Percentiles rank a stretch among this genome's conserved stretches.
These are phyloP conservation scores for Sparassis latifolia DNA, from an alignment of 1,284 basidiomycete species.

Conservation along the genomic window DNA sequence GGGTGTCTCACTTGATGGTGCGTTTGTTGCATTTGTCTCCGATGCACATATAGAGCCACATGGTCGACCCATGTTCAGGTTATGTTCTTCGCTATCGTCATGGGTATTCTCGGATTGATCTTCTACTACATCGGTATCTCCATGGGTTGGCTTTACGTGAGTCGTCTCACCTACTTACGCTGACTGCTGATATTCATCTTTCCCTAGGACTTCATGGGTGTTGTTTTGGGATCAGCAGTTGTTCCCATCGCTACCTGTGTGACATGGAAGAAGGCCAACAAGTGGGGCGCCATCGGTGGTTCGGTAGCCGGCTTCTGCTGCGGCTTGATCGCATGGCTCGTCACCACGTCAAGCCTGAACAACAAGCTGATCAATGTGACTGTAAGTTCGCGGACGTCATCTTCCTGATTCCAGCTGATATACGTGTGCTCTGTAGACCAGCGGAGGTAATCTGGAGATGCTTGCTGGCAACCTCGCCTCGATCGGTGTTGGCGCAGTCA, in stretches of 20 bases:
- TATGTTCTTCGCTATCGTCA: conserved; percentile 67
- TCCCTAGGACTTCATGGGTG: conserved; percentile 71
- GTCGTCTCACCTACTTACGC: conserved; percentile 17
- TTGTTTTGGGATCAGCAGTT: conserved; percentile 80
- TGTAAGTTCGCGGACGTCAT: conserved; percentile 30
- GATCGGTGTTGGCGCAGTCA: conserved; percentile 75
- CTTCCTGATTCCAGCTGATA: conserved; percentile 2
- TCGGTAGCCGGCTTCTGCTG: conserved; percentile 64
- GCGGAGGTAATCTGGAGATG: conserved; percentile 72
- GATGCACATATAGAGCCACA: neutral
- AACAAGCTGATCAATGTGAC: conserved; percentile 66
- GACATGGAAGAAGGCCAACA: conserved; percentile 81
- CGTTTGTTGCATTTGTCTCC: conserved; percentile 1
- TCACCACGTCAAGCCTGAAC: conserved; percentile 71
- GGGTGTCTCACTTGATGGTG: conserved; percentile 40
- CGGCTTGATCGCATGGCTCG: conserved; percentile 79
- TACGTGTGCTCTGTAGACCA: conserved; percentile 22
- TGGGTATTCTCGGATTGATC: conserved; percentile 78
- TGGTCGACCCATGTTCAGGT: conserved; percentile 36
- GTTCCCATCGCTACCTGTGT: conserved; percentile 82
- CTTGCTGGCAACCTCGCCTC: conserved; percentile 85
- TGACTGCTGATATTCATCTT: neutral
- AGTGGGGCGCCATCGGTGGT: conserved; percentile 70
- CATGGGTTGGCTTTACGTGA: conserved; percentile 83
- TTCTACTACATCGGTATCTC: conserved; percentile 88